phyloP scores from a whole-genome alignment of 352 stramenopile species.

The Globisporangium splendens region DNA sequence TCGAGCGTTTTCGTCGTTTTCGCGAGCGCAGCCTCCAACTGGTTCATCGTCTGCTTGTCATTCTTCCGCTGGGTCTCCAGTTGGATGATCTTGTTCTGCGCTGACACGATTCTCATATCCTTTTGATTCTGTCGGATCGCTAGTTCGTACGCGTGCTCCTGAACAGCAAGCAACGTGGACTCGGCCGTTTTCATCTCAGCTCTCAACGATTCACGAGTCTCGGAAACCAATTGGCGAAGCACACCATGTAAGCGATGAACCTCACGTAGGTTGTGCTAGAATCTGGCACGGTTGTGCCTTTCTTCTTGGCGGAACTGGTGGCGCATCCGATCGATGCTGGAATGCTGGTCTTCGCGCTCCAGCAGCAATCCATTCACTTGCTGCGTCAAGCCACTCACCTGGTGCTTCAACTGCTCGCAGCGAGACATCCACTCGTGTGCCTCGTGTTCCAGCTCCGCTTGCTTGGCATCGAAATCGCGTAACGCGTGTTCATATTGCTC shows the following conservation, averaged over 20 bases:
- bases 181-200: conserved; percentile 32
- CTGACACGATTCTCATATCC: conserved; percentile 38
- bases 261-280: conserved; percentile 10
- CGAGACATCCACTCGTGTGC: conserved; percentile 7
- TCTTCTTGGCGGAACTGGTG: conserved; percentile 18
- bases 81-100: conserved; percentile 52
- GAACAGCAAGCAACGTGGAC: conserved; percentile 20
- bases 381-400: conserved; percentile 11
- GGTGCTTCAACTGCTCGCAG: conserved; percentile 6
- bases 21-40: conserved; percentile 35
- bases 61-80: conserved; percentile 55
- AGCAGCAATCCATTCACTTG: conserved; percentile 18
- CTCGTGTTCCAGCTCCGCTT: conserved; percentile 3
- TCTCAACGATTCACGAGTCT: conserved; percentile 15
- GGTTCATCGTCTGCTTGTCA: conserved; percentile 36
- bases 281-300: conserved; percentile 17
- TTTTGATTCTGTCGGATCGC: conserved; percentile 43
- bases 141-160: conserved; percentile 42
- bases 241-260: conserved; percentile 13
- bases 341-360: conserved; percentile 19
- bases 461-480: conserved; percentile 7
- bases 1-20: conserved; percentile 34
- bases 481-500: conserved; percentile 18
- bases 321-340: conserved; percentile 9
- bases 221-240: conserved; percentile 13